phyloP scores from a whole-genome alignment of 2,329 filamentous ascomycete genomes.

The Paracoccidioides lutzii region DNA sequence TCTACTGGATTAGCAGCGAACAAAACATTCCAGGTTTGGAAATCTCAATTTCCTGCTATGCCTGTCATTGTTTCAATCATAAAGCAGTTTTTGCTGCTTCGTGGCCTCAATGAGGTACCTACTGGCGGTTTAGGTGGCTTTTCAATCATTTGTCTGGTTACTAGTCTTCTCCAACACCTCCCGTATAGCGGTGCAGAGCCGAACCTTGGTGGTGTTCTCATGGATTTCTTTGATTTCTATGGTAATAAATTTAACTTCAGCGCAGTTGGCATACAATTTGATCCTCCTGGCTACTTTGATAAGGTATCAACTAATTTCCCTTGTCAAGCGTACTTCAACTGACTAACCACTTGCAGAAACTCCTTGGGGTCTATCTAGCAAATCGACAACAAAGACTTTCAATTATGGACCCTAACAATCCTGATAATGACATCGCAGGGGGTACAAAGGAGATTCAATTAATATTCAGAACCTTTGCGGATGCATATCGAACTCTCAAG shows the following conservation, averaged over 20 bases:
- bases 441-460: conserved; percentile 59
- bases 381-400: conserved; percentile 57
- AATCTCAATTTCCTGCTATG: conserved; percentile 66
- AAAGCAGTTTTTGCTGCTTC: conserved; percentile 86
- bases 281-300: conserved; percentile 58
- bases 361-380: conserved; percentile 37
- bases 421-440: conserved; percentile 77
- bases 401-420: conserved; percentile 84
- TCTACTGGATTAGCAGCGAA: conserved; percentile 67
- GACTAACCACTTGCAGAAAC: conserved; percentile 11
- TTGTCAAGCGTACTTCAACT: neutral
- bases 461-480: conserved; percentile 57
- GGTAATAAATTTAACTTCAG: conserved; percentile 66
- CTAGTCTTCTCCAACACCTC: conserved; percentile 73
- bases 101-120: conserved; percentile 80
- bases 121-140: conserved; percentile 89
- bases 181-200: conserved; percentile 54
- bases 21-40: conserved; percentile 70
- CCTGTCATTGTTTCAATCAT: conserved; percentile 72
- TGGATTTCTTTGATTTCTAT: conserved; percentile 83
- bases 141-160: conserved; percentile 83
- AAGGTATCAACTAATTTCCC: conserved; percentile 48
- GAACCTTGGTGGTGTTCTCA: conserved; percentile 66
- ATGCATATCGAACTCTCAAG: conserved; percentile 47
- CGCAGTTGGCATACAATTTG: conserved; percentile 59